A percentile compares a stretch with the other conserved stretches of the same genome.
phyloP scores from a whole-genome alignment of 1,284 basidiomycete species.

The Coniophora puteana region DNA sequence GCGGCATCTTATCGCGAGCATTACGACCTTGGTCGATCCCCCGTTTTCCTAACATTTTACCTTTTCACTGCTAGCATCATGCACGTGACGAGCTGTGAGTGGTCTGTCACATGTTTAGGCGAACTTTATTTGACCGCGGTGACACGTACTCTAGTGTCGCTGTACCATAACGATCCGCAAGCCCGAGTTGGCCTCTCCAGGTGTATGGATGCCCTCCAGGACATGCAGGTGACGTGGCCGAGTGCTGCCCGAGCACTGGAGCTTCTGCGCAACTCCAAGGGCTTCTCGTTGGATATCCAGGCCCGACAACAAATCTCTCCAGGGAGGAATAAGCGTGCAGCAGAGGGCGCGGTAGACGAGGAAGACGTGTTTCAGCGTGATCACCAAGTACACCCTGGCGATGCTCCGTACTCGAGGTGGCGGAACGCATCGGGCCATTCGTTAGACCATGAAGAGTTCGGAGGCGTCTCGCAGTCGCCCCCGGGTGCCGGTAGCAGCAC shows the following conservation, averaged over 20 bases:
- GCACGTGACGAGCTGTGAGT: slow-evolving; percentile 67
- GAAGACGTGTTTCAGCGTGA: slow-evolving; percentile 29
- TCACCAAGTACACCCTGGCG: slow-evolving; percentile 21
- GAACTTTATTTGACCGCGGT: not conserved
- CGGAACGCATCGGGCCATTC: slow-evolving; percentile 17
- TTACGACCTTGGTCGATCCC: slow-evolving; percentile 59
- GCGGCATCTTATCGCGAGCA: slow-evolving; percentile 58
- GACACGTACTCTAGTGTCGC: slow-evolving; percentile 42
- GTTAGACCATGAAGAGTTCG: slow-evolving; percentile 26
- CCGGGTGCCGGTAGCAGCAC: slow-evolving; percentile 9
- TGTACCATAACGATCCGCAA: slow-evolving; percentile 64
- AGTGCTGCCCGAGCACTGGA: slow-evolving; percentile 72
- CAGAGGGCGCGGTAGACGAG: slow-evolving; percentile 28
- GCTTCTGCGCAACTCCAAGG: slow-evolving; percentile 56
- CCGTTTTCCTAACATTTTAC: slow-evolving; percentile 79
- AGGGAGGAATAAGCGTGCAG: slow-evolving; percentile 30
- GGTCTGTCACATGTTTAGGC: not conserved
- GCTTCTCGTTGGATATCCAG: slow-evolving; percentile 18
- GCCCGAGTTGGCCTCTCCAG: slow-evolving; percentile 59
- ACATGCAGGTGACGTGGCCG: slow-evolving; percentile 76
- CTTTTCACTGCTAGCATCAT: slow-evolving; percentile 82
- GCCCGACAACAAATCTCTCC: slow-evolving; percentile 32
- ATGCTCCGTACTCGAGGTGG: slow-evolving; percentile 26
- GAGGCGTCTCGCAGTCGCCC: slow-evolving; percentile 13
- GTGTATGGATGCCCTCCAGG: slow-evolving; percentile 66